These are phyloP conservation scores for Jamesozyma jinghongensis DNA, from an alignment of 805 yeast species.

Conservation along the genomic window DNA sequence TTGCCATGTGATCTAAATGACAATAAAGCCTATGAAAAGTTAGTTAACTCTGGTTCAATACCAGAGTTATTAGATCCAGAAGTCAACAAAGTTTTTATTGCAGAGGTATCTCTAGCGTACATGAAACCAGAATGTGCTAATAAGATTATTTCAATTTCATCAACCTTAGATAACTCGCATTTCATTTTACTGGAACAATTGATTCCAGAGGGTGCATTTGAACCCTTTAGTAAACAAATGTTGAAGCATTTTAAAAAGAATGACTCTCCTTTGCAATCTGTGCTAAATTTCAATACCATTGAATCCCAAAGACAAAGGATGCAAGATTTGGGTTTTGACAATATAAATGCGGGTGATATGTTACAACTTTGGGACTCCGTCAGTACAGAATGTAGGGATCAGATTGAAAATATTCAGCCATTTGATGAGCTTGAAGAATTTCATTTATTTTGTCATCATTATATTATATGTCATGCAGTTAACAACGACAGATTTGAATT, in stretches of 20 bases:
- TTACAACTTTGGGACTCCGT: conserved; percentile 51
- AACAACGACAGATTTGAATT: conserved; percentile 23
- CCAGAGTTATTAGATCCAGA: conserved; percentile 16
- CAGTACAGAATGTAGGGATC: conserved; percentile 30
- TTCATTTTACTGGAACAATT: conserved; percentile 64
- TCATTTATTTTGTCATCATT: conserved; percentile 65
- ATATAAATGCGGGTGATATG: conserved; percentile 46
- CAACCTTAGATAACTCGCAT: conserved; percentile 40
- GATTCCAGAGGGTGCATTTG: conserved; percentile 50
- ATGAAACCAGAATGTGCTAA: conserved; percentile 64
- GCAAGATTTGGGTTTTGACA: conserved; percentile 34
- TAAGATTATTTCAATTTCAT: conserved; percentile 43
- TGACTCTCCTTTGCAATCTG: conserved; percentile 61
- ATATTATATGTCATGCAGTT: conserved; percentile 57
- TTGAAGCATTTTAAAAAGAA: conserved; percentile 57
- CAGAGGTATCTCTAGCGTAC: conserved; percentile 77
- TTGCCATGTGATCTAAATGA: conserved; percentile 62
- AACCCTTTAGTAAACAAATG: conserved; percentile 71
- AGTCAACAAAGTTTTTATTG: conserved; percentile 52
- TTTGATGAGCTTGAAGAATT: conserved; percentile 86
- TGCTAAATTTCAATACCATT: conserved; percentile 44
- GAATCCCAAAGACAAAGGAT: conserved; percentile 45
- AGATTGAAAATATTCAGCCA: conserved; percentile 46
- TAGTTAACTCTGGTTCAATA: conserved; percentile 2
- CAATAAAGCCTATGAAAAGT: conserved; percentile 29